Percentiles rank a stretch among this genome's conserved stretches.
phyloP scores from a whole-genome alignment of 768 basidiomycete species.

The Fomitopsis serialis region DNA sequence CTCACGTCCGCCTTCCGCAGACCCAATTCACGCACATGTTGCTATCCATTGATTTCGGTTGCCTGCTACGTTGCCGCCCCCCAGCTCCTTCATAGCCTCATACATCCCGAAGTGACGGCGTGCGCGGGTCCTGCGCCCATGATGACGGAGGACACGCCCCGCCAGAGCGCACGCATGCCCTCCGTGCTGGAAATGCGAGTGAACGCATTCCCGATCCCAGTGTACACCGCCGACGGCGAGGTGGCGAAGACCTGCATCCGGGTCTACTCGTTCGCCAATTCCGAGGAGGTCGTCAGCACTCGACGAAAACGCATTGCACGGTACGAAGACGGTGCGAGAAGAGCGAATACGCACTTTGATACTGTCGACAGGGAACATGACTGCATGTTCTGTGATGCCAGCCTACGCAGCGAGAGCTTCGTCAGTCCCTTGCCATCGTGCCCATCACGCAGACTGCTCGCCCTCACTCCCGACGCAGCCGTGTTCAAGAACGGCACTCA shows the following conservation, averaged over 20 bases:
- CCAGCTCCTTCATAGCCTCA: conserved; percentile 90
- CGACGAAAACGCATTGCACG: too few relatives aligned
- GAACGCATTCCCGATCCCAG: conserved; percentile 86
- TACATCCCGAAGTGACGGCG: conserved; percentile 97
- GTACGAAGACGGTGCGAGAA: background rate
- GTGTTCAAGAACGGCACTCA: conserved; percentile 35
- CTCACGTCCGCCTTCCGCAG: background rate
- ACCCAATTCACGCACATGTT: conserved; percentile 59
- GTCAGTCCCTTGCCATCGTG: background rate
- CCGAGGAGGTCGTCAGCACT: background rate
- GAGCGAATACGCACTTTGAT: conserved; percentile 71
- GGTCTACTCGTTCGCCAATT: conserved; percentile 50
- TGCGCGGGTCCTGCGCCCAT: conserved; percentile 97
- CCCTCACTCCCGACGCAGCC: background rate
- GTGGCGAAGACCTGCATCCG: conserved; percentile 98
- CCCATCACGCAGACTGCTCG: background rate
- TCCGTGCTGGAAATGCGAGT: conserved; percentile 92
- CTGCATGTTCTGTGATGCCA: conserved; percentile 97
- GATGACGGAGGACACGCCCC: conserved; percentile 94
- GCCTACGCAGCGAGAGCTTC: conserved; percentile 47
- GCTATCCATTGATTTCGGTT: conserved; percentile 78
- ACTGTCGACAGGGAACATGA: conserved; percentile 98
- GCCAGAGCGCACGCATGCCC: conserved; percentile 87
- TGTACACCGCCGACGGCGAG: conserved; percentile 81
- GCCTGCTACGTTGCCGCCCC: conserved; percentile 71